Conservation (phyloP, 306 rosid species). For the Fagus crenata region DNA sequence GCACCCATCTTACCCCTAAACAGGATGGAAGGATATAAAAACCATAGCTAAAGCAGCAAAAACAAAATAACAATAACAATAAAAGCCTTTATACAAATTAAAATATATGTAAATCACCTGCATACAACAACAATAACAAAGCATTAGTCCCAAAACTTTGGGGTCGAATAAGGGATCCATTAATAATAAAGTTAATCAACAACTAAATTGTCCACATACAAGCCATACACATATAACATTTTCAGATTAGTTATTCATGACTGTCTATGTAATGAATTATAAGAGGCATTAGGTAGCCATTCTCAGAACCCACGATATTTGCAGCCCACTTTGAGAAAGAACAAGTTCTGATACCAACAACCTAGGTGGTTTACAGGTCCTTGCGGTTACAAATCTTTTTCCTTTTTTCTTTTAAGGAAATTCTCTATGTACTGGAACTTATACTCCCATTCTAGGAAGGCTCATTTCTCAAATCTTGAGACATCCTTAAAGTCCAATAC, state of each 20-base stretch:
- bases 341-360: no score
- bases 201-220: neutral
- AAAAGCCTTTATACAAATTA: neutral
- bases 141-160: no score
- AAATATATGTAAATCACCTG: neutral
- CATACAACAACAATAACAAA: neutral
- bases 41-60: neutral
- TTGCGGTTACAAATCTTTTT: neutral
- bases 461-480: neutral
- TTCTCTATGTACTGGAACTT: neutral
- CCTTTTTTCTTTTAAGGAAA: neutral
- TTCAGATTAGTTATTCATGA: neutral
- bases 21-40: neutral
- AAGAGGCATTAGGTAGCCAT: neutral
- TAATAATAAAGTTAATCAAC: no score
- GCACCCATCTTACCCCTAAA: conserved; percentile 71
- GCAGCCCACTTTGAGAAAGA: no score
- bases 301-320: neutral
- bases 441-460: neutral
- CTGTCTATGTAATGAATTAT: neutral
- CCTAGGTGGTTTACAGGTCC: neutral
- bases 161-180: no score
- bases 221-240: neutral
- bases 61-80: neutral
- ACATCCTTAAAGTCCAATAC: neutral